These are phyloP conservation scores for Hemisphaericaspora nanyangensis DNA, from an alignment of 805 yeast species.

Conservation along the genomic window DNA sequence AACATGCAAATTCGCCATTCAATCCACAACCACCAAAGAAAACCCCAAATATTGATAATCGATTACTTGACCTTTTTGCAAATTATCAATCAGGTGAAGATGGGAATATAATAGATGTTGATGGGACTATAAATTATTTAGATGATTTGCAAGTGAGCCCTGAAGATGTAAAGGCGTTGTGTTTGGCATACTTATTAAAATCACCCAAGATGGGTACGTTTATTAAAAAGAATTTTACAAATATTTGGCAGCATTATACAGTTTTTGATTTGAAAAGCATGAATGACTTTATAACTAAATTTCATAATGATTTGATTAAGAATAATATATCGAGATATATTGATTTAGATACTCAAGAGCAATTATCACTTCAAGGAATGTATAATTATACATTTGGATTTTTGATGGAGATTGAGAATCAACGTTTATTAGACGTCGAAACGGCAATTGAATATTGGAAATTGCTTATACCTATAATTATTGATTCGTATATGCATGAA, in stretches of 20 bases:
- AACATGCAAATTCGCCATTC: constrained; percentile 1
- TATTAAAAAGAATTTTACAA: constrained; percentile 44
- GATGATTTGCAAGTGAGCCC: constrained; percentile 65
- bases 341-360: constrained; percentile 6
- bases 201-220: constrained; percentile 68
- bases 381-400: constrained; percentile 72
- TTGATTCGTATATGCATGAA: constrained; percentile 6
- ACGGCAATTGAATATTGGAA: constrained; percentile 77
- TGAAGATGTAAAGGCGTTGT: constrained; percentile 70
- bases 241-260: constrained; percentile 49
- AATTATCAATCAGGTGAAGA: constrained; percentile 27
- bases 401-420: constrained; percentile 52
- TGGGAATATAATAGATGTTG: constrained; percentile 64
- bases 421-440: constrained; percentile 53
- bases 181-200: constrained; percentile 64
- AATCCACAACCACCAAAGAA: neutral
- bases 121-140: constrained; percentile 71
- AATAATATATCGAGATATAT: constrained; percentile 7
- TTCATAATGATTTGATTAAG: constrained; percentile 11
- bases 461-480: constrained; percentile 44
- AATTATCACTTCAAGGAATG: constrained; percentile 47
- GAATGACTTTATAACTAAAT: constrained; percentile 26
- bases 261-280: constrained; percentile 40
- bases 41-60: constrained; percentile 9
- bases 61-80: constrained; percentile 30